Percentiles rank a stretch among this genome's conserved stretches.
Conservation (phyloP, 1,139 yeast genomes). For the Candida labiduridarum region DNA sequence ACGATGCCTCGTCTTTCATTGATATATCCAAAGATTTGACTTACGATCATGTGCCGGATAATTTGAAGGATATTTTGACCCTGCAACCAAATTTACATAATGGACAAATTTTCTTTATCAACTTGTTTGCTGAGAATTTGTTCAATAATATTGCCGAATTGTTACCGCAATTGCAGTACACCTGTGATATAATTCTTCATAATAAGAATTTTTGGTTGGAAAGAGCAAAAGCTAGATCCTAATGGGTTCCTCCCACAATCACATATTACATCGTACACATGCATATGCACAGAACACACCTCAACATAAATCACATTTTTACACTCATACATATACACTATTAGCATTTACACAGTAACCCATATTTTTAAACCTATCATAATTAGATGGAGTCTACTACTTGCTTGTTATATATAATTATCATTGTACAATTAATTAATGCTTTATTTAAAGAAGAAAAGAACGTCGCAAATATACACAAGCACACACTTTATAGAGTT, state of each 20-base stretch:
- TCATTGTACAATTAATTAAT: constrained; percentile 2
- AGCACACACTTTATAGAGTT: neutral
- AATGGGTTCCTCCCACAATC: neutral
- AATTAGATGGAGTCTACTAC: neutral
- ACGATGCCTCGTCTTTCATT: constrained; percentile 2
- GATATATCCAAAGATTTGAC: constrained; percentile 21
- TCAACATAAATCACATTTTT: neutral
- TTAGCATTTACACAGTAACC: neutral
- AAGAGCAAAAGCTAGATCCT: constrained; percentile 4
- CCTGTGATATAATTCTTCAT: constrained; percentile 48
- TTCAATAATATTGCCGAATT: constrained; percentile 63
- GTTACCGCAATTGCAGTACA: constrained; percentile 58
- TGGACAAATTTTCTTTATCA: constrained; percentile 86
- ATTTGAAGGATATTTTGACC: constrained; percentile 40
- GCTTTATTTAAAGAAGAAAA: neutral
- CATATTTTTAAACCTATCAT: neutral
- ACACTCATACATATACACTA: neutral
- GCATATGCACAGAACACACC: neutral
- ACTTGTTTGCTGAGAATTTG: constrained; percentile 76
- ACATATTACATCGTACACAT: neutral
- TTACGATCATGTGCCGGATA: constrained; percentile 33
- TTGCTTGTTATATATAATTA: neutral
- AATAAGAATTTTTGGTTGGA: constrained; percentile 49
- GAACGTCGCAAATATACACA: too few relatives aligned
- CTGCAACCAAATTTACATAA: constrained; percentile 56